phyloP scores from a whole-genome alignment of 164 flowering plant species.

The Vitis amurensis region DNA sequence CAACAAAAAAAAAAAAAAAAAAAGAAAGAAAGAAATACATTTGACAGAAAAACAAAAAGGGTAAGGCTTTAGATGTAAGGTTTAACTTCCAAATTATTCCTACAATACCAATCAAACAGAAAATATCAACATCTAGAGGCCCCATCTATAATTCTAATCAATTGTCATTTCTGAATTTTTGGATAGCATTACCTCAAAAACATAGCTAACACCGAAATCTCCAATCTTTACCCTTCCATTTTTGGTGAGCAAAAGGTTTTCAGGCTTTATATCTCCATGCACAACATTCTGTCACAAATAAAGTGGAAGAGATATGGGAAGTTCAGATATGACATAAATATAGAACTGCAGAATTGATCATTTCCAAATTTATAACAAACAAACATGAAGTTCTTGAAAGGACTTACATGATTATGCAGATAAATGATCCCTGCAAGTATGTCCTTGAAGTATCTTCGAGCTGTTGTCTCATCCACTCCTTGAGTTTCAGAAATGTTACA shows the following conservation, averaged over 20 bases:
- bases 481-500: background rate
- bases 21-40: too few species aligned
- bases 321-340: background rate
- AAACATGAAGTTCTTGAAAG: background rate
- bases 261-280: constrained; percentile 1
- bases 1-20: too few species aligned
- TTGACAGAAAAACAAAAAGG: too few species aligned
- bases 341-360: background rate
- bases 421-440: background rate
- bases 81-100: too few species aligned
- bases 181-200: background rate
- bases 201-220: background rate
- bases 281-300: constrained; percentile 1
- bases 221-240: background rate
- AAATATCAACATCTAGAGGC: too few species aligned
- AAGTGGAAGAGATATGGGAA: background rate
- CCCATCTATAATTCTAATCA: background rate
- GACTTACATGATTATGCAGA: constrained; percentile 1
- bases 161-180: background rate
- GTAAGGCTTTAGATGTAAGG: too few species aligned
- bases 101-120: too few species aligned
- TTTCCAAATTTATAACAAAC: background rate
- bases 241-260: constrained; percentile 1
- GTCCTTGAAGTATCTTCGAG: constrained; percentile 3
- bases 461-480: background rate